Evolutionary conservation across 2,329 filamentous ascomycete species (phyloP), one percentile per base, ranked within the genome.

Genomic region (Penicillium aurantiogriseum): DNA sequence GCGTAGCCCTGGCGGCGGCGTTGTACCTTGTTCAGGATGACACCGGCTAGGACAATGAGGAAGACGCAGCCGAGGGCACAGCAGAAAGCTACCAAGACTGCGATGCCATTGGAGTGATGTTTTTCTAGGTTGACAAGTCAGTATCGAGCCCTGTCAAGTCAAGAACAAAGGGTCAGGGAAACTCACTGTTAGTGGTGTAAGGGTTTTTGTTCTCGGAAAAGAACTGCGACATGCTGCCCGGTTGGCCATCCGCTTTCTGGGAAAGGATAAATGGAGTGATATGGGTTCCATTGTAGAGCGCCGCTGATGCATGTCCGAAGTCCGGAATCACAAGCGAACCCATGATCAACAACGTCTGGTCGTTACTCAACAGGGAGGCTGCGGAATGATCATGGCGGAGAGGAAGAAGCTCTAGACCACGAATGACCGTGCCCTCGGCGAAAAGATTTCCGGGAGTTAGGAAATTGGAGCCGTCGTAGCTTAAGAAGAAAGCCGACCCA

Each of bases 301-400:
- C 93, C 9, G 91, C 92, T 15, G 93, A 96, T 6, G 89, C 91
- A 56, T 87, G 88, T 57, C 93, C 92, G 70, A 92, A 92, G 48
- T 79, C 78, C 0, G 88, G 85, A 19, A 97, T 81, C 63, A 86
- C 83, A 64, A 99, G 85, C 52, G 88, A 85, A 39, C 94, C 94
- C n/a, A 91, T 91, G 49, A 97, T 79, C 76, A 99, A 83, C 36
- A 99, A 83, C 4, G 86, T 83, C 71, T 94, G 86, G 60, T 86
- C 80, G 19, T 82, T 76, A 51, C 86, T 81, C 17, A 99, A 76
- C 7, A 92, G 78, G 38, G 83, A 76, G 2, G 83, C 86, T 15
- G 80, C 76, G 36, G 79, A 84, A 71, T 97, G 94, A 17, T 85
- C 76, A 48, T 87, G 76, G 1, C 84, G 88, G 21, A 95, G 74